Conservation (phyloP, 1,139 yeast species). For the Zygosaccharomyces sapae region DNA sequence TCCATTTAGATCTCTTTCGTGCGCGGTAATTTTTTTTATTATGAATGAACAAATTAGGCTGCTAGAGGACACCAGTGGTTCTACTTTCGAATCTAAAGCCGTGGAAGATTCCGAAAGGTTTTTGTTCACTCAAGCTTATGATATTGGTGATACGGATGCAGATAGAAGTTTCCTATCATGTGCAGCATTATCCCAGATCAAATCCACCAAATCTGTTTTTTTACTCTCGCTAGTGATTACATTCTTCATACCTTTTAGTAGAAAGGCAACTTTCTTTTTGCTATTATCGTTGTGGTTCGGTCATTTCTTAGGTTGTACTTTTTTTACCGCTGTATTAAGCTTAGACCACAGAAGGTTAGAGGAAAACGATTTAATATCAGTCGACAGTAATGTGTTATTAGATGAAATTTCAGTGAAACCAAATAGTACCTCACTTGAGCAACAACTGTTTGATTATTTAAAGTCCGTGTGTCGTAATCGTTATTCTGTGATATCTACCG, state of each 20-base stretch:
- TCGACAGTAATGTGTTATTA: slow-evolving; percentile 9
- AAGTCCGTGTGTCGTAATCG: not conserved
- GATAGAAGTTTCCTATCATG: slow-evolving; percentile 26
- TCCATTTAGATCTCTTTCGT: slow-evolving; percentile 41
- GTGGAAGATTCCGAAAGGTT: slow-evolving; percentile 10
- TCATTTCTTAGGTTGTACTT: slow-evolving; percentile 57
- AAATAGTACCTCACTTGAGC: not conserved
- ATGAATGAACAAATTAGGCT: slow-evolving; percentile 46
- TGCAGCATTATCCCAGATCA: slow-evolving; percentile 10
- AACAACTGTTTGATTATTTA: not conserved
- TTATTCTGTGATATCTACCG: slow-evolving; percentile 3
- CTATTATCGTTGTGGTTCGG: slow-evolving; percentile 49
- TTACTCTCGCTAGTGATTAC: slow-evolving; percentile 21
- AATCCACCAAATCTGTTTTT: slow-evolving; percentile 5
- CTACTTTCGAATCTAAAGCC: slow-evolving; percentile 22
- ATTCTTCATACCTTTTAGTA: slow-evolving; percentile 35
- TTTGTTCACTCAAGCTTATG: not conserved
- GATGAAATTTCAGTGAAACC: slow-evolving; percentile 9
- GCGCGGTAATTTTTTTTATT: slow-evolving; percentile 42
- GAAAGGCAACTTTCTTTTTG: slow-evolving; percentile 42
- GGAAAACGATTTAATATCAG: slow-evolving; percentile 47
- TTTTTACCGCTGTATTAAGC: slow-evolving; percentile 57
- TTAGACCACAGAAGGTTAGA: slow-evolving; percentile 65
- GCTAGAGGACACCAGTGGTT: slow-evolving; percentile 40
- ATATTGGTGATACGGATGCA: slow-evolving; percentile 13